Conservation (phyloP, 345 rosid genomes). For the Eucalyptus cloeziana region DNA sequence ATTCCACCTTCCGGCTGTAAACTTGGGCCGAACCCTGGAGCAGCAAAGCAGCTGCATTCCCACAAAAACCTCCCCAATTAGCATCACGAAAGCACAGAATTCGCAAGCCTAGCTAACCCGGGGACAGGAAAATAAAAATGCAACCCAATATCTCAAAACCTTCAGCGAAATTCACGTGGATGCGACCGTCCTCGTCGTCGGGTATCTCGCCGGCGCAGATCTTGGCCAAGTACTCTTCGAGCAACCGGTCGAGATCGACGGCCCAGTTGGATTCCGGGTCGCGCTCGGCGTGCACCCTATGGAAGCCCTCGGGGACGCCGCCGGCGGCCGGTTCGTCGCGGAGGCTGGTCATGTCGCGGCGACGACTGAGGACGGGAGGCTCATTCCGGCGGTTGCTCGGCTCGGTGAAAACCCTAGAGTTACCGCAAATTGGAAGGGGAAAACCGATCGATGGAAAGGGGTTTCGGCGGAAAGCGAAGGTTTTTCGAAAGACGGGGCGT, state of each 20-base stretch:
- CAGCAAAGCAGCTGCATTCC: conserved; percentile 82
- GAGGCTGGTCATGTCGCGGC: conserved; percentile 12
- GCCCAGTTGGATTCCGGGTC: conserved; percentile 93
- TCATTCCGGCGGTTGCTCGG: background rate
- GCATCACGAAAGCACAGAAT: background rate
- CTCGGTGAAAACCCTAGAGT: background rate
- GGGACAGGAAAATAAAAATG: background rate
- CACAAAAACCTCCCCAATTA: background rate
- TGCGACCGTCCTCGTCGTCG: conserved; percentile 22
- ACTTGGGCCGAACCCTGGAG: conserved; percentile 98
- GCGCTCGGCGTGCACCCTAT: conserved; percentile 69
- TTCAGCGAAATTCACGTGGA: conserved; percentile 79
- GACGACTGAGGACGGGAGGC: background rate
- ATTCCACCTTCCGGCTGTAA: conserved; percentile 94
- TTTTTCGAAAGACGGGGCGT: background rate
- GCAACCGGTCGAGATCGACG: conserved; percentile 72
- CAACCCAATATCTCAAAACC: conserved; percentile 22
- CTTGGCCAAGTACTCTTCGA: conserved; percentile 81
- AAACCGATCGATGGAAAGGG: background rate
- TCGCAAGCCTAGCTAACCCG: background rate
- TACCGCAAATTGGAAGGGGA: background rate
- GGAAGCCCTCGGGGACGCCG: conserved; percentile 11
- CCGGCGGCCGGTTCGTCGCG: conserved; percentile 7
- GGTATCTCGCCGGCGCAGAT: conserved; percentile 78
- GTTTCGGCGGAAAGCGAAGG: background rate